Percentiles rank a stretch among this genome's conserved stretches.
phyloP scores from a whole-genome alignment of 441 rosid species.

The Daphne laureola region DNA sequence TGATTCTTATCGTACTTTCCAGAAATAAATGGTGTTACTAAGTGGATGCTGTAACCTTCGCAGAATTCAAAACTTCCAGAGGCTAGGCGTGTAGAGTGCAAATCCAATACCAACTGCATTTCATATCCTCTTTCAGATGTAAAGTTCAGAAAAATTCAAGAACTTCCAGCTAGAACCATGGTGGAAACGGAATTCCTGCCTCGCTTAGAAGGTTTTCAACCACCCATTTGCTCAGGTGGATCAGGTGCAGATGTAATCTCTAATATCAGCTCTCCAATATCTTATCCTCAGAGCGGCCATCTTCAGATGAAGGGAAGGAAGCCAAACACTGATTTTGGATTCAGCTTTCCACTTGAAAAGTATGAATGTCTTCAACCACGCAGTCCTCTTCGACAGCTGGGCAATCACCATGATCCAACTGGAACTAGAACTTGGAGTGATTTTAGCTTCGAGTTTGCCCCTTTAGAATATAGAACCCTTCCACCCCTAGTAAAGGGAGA shows the following conservation, averaged over 20 bases:
- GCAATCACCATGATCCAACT: conserved; percentile 18
- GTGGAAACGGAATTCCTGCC: conserved; percentile 23
- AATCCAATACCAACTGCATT: conserved; percentile 17
- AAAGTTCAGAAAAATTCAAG: conserved; percentile 15
- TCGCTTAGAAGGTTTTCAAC: conserved; percentile 18
- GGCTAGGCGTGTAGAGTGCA: conserved; percentile 15
- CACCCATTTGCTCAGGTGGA: conserved; percentile 24
- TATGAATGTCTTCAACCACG: conserved; percentile 23
- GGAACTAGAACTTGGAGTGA: conserved; percentile 8
- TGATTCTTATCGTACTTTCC: too few species aligned
- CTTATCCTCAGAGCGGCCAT: conserved; percentile 14
- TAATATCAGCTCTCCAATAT: conserved; percentile 20
- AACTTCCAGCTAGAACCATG: conserved; percentile 21
- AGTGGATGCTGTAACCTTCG: conserved; percentile 11
- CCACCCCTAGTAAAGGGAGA: conserved; percentile 23
- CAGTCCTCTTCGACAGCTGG: conserved; percentile 19
- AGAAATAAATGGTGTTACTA: conserved; percentile 6
- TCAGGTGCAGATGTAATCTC: conserved; percentile 16
- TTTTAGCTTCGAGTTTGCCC: conserved; percentile 22
- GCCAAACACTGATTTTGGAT: conserved; percentile 20
- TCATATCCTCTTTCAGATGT: conserved; percentile 23
- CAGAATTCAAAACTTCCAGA: conserved; percentile 27
- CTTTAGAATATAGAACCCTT: conserved; percentile 20
- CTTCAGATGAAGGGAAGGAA: conserved; percentile 21
- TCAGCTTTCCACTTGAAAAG: conserved; percentile 21